Evolutionary conservation across 441 rosid species (phyloP).

Genomic region (Daphne laureola): DNA sequence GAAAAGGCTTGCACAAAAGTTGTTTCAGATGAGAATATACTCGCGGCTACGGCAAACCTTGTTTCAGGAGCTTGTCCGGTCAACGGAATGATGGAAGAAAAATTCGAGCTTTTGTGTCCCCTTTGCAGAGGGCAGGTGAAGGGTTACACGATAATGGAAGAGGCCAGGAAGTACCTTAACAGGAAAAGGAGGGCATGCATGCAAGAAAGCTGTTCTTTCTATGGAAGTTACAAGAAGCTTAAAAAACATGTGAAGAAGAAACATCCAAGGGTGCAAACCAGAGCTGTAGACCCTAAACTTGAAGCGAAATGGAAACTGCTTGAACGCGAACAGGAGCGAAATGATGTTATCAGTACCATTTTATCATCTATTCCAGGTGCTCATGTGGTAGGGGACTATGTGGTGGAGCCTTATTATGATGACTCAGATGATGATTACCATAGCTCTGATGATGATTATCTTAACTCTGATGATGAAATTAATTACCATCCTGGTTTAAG

Average conservation of each 20-base stretch:
- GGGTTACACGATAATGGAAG: slow-evolving; percentile 69
- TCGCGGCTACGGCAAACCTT: slow-evolving; percentile 18
- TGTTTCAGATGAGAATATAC: slow-evolving; percentile 21
- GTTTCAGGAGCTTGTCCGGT: slow-evolving; percentile 14
- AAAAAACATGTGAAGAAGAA: slow-evolving; percentile 51
- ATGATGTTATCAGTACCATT: slow-evolving; percentile 55
- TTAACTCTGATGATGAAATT: neutral
- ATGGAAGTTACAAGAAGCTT: slow-evolving; percentile 42
- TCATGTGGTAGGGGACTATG: slow-evolving; percentile 54
- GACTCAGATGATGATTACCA: slow-evolving; percentile 46
- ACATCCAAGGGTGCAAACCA: slow-evolving; percentile 53
- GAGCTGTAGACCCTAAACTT: slow-evolving; percentile 49
- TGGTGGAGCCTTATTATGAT: slow-evolving; percentile 49
- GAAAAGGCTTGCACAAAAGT: slow-evolving; percentile 48
- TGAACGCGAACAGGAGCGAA: slow-evolving; percentile 42
- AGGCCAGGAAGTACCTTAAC: slow-evolving; percentile 42
- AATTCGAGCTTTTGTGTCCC: slow-evolving; percentile 51
- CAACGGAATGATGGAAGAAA: slow-evolving; percentile 31
- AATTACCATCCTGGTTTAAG: too few relatives aligned
- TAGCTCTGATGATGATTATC: slow-evolving; percentile 22
- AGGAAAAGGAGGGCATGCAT: slow-evolving; percentile 51
- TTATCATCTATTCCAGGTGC: slow-evolving; percentile 66
- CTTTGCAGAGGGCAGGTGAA: slow-evolving; percentile 64
- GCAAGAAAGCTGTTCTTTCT: slow-evolving; percentile 50
- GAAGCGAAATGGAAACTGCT: slow-evolving; percentile 61